Conservation (phyloP, 2,329 filamentous ascomycete species). For the Botrytis hyacinthi region DNA sequence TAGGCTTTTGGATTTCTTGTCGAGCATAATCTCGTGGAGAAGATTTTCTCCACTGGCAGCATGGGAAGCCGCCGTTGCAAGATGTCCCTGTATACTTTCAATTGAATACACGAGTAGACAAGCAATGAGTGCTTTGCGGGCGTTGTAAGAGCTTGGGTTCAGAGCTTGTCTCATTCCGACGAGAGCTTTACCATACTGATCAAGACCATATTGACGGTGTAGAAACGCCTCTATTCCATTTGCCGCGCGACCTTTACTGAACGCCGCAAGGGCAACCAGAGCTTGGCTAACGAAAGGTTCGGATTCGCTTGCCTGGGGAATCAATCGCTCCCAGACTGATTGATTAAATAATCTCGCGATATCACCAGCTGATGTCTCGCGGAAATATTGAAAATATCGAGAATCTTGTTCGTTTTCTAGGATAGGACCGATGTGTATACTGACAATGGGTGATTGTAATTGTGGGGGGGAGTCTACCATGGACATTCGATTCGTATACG, state of each 20-base stretch:
- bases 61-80: constrained; percentile 17
- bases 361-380: constrained; percentile 23
- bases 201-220: constrained; percentile 19
- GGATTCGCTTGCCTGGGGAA: constrained; percentile 26
- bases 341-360: constrained; percentile 26
- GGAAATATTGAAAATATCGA: constrained; percentile 27
- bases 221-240: background rate
- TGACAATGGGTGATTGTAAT: background rate
- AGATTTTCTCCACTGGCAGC: constrained; percentile 19
- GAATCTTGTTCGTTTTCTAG: constrained; percentile 23
- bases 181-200: constrained; percentile 19
- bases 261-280: constrained; percentile 28
- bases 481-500: background rate
- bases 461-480: background rate
- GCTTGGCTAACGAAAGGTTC: constrained; percentile 29
- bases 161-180: constrained; percentile 19
- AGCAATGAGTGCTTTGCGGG: constrained; percentile 18
- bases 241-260: constrained; percentile 20
- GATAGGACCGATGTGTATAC: background rate
- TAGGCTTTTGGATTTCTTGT: background rate
- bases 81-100: constrained; percentile 21
- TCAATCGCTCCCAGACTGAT: constrained; percentile 27
- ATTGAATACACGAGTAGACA: constrained; percentile 24
- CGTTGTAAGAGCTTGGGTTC: background rate
- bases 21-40: constrained; percentile 4